Evolutionary conservation across 495 filamentous ascomycete genomes (phyloP).

Genomic region (Daldinia loculata): DNA sequence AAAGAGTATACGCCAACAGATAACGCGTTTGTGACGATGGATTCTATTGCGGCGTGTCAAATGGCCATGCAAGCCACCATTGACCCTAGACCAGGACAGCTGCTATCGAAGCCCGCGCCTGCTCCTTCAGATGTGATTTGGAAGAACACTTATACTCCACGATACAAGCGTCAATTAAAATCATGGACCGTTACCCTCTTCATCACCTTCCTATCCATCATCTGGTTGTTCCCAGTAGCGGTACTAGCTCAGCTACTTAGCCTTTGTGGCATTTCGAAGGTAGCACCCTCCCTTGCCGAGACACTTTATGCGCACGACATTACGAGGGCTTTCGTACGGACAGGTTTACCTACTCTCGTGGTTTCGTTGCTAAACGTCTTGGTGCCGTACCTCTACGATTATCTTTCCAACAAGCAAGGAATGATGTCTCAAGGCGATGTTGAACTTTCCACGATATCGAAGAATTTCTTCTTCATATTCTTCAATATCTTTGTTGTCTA

Average conservation of each 20-base stretch:
- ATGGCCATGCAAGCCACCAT: constrained; percentile 94
- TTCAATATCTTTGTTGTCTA: constrained; percentile 98
- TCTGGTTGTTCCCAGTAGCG: constrained; percentile 90
- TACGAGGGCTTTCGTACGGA: constrained; percentile 79
- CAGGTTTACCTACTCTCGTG: constrained; percentile 83
- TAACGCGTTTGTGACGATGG: constrained; percentile 95
- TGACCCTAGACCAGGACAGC: constrained; percentile 82
- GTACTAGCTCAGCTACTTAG: constrained; percentile 80
- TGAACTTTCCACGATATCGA: constrained; percentile 94
- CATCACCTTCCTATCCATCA: constrained; percentile 80
- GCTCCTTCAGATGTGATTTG: constrained; percentile 90
- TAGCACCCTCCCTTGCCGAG: constrained; percentile 75
- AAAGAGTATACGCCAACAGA: constrained; percentile 82
- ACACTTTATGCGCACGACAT: constrained; percentile 71
- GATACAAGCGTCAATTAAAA: constrained; percentile 72
- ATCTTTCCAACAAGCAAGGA: constrained; percentile 87
- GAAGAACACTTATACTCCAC: constrained; percentile 90
- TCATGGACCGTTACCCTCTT: constrained; percentile 84
- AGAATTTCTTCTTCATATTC: constrained; percentile 99
- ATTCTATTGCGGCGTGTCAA: constrained; percentile 89
- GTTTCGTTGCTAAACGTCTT: constrained; percentile 86
- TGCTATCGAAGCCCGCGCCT: constrained; percentile 87
- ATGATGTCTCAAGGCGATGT: constrained; percentile 94
- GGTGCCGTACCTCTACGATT: constrained; percentile 95
- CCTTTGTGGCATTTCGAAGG: constrained; percentile 75